A percentile compares a stretch with the other conserved stretches of the same genome.
These are phyloP conservation scores for Pseudogymnoascus sp. DNA, from an alignment of 2,329 filamentous ascomycete genomes.

Conservation along the genomic window DNA sequence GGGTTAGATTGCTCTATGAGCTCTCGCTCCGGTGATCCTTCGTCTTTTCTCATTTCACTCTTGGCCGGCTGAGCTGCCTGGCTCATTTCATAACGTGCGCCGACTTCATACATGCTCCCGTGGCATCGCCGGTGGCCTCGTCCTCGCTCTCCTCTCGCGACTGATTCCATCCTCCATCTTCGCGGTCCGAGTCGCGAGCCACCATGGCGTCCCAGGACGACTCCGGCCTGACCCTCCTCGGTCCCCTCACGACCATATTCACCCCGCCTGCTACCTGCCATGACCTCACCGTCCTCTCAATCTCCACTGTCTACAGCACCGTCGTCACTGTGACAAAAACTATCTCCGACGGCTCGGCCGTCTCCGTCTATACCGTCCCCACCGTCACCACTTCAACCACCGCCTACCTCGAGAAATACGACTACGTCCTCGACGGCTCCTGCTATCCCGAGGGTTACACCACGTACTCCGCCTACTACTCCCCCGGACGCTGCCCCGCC, in stretches of 20 bases:
- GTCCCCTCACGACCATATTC: conserved; percentile 15
- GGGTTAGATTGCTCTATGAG: neutral
- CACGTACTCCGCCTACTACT: neutral
- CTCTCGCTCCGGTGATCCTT: neutral
- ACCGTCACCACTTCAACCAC: neutral
- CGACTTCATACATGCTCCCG: neutral
- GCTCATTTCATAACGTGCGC: neutral
- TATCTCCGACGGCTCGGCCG: conserved; percentile 12
- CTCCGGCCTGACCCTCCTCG: conserved; percentile 7
- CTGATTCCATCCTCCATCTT: neutral
- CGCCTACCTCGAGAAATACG: neutral
- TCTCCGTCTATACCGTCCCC: conserved; percentile 13
- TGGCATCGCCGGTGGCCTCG: neutral
- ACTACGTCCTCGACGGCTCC: neutral
- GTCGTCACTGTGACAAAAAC: conserved; percentile 12
- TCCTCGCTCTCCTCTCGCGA: neutral
- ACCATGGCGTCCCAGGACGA: neutral
- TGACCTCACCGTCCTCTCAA: conserved; percentile 10
- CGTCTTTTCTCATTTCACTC: neutral
- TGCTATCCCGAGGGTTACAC: neutral
- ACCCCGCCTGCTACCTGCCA: conserved; percentile 15
- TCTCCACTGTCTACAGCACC: neutral
- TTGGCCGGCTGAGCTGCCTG: conserved; percentile 1
- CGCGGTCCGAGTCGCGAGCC: neutral
- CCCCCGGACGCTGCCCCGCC: neutral